Base-by-base conservation (phyloP, 805 yeast species). In the Yamadazyma philogaea region DNA sequence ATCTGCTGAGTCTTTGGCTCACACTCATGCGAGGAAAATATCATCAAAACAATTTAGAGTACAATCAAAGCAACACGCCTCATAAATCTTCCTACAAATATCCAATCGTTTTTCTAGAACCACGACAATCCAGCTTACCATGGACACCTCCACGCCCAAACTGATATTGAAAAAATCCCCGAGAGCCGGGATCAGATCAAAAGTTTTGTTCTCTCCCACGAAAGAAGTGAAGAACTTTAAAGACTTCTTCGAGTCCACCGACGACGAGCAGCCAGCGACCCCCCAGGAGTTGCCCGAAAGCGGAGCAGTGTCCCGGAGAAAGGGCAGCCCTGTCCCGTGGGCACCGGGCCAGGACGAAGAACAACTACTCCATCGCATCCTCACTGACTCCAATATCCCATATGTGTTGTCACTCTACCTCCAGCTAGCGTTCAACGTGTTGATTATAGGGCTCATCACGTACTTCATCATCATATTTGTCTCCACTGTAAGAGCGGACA, bases 401-500 rank as follows among this genome's bases (percentile, higher is more conserved):
- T 75, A 74, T 46, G 70, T 79, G 8, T 54, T 82, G 14, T 77
- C 83, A 18, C 54, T 81, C 22, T 87, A 84, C 53, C 61, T 86
- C 10, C 91, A 84, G 52, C 66, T 87, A 2, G 41, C 75, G 1
- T 73, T 82, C 60, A 84, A 87, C 50, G 57, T 76, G 1, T 53
- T 75, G 3, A 61, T 87, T 31, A 66, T 80, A 17, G 57, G 75
- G 0, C 58, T 77, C 3, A 53, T 82, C n/a, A 49, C 80, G 1
- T 82, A 74, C 55, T 63, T 81, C 19, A 62, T 79, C 2, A 69
- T 64, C 45, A 57, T 75, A 3, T 77, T 83, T 51, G 64, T 81
- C 6, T 55, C 65, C 4, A 79, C 87, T 7, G 73, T 87, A 7
- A 65, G 74, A 61, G 68, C 50, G 1, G 99, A 91, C 60, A 87